These are phyloP conservation scores for Camellia lanceoleosa DNA, from an alignment of 148 eudicot genomes.

Conservation along the genomic window DNA sequence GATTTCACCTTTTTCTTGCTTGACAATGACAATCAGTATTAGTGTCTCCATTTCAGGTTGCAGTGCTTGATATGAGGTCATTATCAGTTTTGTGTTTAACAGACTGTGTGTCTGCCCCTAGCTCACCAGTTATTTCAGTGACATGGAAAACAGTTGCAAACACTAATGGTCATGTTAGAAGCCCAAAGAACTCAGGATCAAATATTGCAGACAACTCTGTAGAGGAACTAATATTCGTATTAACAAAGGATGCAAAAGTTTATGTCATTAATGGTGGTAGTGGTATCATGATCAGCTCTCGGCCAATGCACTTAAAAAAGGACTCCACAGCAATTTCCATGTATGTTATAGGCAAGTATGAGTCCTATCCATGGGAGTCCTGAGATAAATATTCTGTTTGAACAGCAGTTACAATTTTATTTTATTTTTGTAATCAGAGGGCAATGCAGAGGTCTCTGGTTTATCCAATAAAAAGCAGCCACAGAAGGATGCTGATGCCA, in stretches of 20 bases:
- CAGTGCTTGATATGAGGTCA: slow-evolving; percentile 58
- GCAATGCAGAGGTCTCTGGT: slow-evolving; percentile 16
- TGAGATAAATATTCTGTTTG: slow-evolving; percentile 9
- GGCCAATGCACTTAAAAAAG: slow-evolving; percentile 49
- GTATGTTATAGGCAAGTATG: slow-evolving; percentile 71
- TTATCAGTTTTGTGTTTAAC: slow-evolving; percentile 48
- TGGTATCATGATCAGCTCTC: slow-evolving; percentile 45
- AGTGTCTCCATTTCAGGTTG: slow-evolving; percentile 46
- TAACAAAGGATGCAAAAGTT: slow-evolving; percentile 60
- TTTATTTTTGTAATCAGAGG: slow-evolving; percentile 30
- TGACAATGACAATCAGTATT: neutral
- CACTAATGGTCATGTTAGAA: slow-evolving; percentile 26
- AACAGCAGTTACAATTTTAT: neutral
- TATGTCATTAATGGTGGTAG: slow-evolving; percentile 41
- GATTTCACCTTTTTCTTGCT: neutral
- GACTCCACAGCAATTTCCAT: slow-evolving; percentile 53
- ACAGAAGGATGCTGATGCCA: slow-evolving; percentile 23
- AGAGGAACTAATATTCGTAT: slow-evolving; percentile 45
- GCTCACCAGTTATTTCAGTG: slow-evolving; percentile 43
- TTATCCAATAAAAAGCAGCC: slow-evolving; percentile 25
- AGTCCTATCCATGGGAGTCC: slow-evolving; percentile 7
- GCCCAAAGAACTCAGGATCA: slow-evolving; percentile 34
- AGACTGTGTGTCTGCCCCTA: slow-evolving; percentile 34
- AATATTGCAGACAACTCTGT: slow-evolving; percentile 30
- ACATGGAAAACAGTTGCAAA: slow-evolving; percentile 25